Conservation (phyloP, 2,329 filamentous ascomycete species). For the Penicillium hesseltinei region DNA sequence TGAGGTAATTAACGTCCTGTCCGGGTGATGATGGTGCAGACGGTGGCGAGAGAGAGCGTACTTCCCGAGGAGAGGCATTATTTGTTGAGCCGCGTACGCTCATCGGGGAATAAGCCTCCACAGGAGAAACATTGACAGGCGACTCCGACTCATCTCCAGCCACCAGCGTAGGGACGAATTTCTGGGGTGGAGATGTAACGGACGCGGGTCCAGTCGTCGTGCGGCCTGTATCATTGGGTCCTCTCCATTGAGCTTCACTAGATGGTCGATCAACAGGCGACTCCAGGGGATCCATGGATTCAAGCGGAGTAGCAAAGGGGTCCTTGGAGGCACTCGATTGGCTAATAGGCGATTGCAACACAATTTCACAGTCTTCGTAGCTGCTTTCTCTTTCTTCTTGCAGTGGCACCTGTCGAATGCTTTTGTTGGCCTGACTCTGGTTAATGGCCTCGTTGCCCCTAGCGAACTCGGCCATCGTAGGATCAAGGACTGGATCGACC, state of each 20-base stretch:
- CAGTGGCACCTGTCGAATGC: constrained; percentile 38
- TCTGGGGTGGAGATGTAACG: constrained; percentile 32
- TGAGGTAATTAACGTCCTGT: constrained; percentile 28
- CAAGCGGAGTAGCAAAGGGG: constrained; percentile 19
- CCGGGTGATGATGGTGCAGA: constrained; percentile 60
- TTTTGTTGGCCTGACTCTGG: constrained; percentile 19
- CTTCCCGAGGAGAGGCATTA: constrained; percentile 70
- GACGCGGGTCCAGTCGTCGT: constrained; percentile 28
- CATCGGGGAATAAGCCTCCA: constrained; percentile 40
- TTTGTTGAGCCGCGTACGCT: constrained; percentile 65
- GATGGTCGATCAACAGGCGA: constrained; percentile 27
- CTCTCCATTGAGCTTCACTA: constrained; percentile 22
- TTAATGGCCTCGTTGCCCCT: constrained; percentile 23
- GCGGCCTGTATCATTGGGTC: constrained; percentile 11
- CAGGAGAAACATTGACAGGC: constrained; percentile 63
- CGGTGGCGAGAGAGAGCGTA: constrained; percentile 56
- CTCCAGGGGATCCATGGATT: constrained; percentile 14
- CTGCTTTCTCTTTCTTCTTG: constrained; percentile 26
- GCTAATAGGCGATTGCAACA: constrained; percentile 21
- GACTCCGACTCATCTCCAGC: constrained; percentile 59
- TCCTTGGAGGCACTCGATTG: constrained; percentile 27
- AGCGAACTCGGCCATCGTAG: constrained; percentile 22
- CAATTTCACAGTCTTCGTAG: constrained; percentile 23
- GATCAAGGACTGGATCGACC: constrained; percentile 40
- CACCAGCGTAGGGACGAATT: constrained; percentile 23